Conservation (phyloP, 768 basidiomycete genomes). For the Galerina marginata region DNA sequence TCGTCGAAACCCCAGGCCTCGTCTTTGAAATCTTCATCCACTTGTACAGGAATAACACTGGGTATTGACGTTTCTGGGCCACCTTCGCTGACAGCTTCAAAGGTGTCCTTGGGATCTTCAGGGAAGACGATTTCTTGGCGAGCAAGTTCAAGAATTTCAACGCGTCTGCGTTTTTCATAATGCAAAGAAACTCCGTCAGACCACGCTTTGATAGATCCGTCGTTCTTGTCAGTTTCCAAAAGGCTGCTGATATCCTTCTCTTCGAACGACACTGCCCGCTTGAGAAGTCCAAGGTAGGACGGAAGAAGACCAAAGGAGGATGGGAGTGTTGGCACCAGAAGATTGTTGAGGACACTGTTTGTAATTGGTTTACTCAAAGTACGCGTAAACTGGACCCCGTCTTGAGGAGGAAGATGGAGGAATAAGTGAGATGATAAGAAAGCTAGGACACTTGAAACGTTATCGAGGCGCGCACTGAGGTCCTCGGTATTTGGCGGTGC, state of each 20-base stretch:
- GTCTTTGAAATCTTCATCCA: slow-evolving; percentile 40
- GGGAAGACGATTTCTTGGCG: slow-evolving; percentile 57
- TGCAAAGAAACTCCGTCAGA: slow-evolving; percentile 68
- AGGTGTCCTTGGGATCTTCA: slow-evolving; percentile 43
- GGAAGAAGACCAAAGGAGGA: slow-evolving; percentile 64
- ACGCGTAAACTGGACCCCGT: slow-evolving; percentile 52
- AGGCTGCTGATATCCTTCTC: slow-evolving; percentile 52
- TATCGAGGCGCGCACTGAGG: slow-evolving; percentile 51
- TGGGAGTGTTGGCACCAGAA: slow-evolving; percentile 76
- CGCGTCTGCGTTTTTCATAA: slow-evolving; percentile 80
- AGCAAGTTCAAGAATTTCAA: slow-evolving; percentile 66
- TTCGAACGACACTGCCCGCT: slow-evolving; percentile 73
- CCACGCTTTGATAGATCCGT: slow-evolving; percentile 70
- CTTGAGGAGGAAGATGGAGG: slow-evolving; percentile 53
- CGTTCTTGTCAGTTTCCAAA: slow-evolving; percentile 52
- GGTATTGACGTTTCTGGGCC: slow-evolving; percentile 34
- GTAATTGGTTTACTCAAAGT: slow-evolving; percentile 67
- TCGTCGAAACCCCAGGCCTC: slow-evolving; percentile 41
- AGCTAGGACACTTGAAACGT: slow-evolving; percentile 59
- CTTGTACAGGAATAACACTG: slow-evolving; percentile 36
- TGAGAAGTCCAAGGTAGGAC: slow-evolving; percentile 60
- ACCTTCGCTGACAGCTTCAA: slow-evolving; percentile 45
- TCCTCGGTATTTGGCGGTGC: slow-evolving; percentile 47
- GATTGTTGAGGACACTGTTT: slow-evolving; percentile 62
- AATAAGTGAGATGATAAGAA: slow-evolving; percentile 69